Evolutionary conservation across 345 rosid genomes (phyloP).

Genomic region (Combretum micranthum): DNA sequence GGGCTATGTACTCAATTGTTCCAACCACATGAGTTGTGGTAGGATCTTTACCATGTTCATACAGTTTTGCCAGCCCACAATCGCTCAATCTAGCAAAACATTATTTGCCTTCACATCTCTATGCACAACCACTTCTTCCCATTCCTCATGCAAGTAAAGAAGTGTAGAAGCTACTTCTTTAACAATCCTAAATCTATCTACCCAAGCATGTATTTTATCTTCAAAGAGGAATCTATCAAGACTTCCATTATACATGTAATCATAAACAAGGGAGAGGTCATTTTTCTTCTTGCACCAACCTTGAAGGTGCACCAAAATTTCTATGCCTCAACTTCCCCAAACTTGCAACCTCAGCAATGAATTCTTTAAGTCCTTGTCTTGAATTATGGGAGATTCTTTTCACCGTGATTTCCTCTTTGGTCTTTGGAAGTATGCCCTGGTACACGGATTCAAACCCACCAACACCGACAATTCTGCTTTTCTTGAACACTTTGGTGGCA

Average conservation of each 20-base stretch:
- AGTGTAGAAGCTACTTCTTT: slow-evolving; percentile 63
- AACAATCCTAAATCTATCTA: slow-evolving; percentile 49
- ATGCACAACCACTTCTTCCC: slow-evolving; percentile 71
- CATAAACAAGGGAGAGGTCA: slow-evolving; percentile 64
- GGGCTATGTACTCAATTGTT: slow-evolving; percentile 71
- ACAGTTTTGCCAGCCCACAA: slow-evolving; percentile 79
- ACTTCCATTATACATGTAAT: slow-evolving; percentile 61
- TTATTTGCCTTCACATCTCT: slow-evolving; percentile 75
- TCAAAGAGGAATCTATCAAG: slow-evolving; percentile 37
- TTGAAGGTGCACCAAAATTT: slow-evolving; percentile 56
- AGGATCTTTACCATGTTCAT: slow-evolving; percentile 46
- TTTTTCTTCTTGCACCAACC: slow-evolving; percentile 63
- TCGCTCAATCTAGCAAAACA: slow-evolving; percentile 71
- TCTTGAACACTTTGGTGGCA: slow-evolving; percentile 58
- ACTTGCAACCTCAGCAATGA: slow-evolving; percentile 64
- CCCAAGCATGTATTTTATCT: slow-evolving; percentile 28
- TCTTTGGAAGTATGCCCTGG: slow-evolving; percentile 37
- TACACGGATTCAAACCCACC: slow-evolving; percentile 78
- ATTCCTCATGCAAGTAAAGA: slow-evolving; percentile 58
- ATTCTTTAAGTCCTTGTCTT: slow-evolving; percentile 69
- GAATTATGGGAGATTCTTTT: slow-evolving; percentile 55
- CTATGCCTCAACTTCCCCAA: slow-evolving; percentile 62
- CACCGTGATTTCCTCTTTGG: slow-evolving; percentile 43
- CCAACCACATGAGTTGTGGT: slow-evolving; percentile 62
- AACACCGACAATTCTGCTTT: slow-evolving; percentile 49